A percentile compares a stretch with the other conserved stretches of the same genome.
phyloP scores from a whole-genome alignment of 495 filamentous ascomycete species.

The Parmelia sp. region DNA sequence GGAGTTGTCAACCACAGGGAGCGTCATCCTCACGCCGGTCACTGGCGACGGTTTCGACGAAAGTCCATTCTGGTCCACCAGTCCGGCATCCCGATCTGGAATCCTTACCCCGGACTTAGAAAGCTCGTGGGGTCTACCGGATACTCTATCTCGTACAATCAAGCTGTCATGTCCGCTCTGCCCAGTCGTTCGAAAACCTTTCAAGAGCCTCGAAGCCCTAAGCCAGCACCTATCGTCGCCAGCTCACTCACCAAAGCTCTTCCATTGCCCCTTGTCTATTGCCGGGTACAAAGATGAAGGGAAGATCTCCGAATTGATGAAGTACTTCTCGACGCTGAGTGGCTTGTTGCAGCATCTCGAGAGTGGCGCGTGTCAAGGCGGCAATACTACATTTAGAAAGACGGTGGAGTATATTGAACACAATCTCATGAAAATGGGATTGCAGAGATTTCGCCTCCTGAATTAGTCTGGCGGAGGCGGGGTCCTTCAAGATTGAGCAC shows the following conservation, averaged over 20 bases:
- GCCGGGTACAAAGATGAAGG: conserved; percentile 12
- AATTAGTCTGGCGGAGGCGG: conserved; percentile 13
- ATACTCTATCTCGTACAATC: neutral
- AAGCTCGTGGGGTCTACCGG: conserved; percentile 1
- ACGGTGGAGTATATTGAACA: conserved; percentile 25
- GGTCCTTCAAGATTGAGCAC: neutral
- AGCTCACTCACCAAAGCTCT: conserved; percentile 17
- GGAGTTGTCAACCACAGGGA: neutral
- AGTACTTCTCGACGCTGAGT: conserved; percentile 25
- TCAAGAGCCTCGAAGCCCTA: conserved; percentile 13
- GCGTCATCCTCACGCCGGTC: conserved; percentile 10
- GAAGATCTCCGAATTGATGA: conserved; percentile 12
- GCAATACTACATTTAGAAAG: conserved; percentile 22
- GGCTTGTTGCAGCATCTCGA: conserved; percentile 27
- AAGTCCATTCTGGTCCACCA: neutral
- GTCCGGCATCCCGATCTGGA: conserved; percentile 1
- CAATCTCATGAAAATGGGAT: conserved; percentile 22
- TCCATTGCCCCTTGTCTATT: conserved; percentile 17
- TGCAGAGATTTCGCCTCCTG: conserved; percentile 21
- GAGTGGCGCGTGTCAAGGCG: conserved; percentile 26
- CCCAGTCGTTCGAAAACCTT: conserved; percentile 12
- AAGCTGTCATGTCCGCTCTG: conserved; percentile 12
- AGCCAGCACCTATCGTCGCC: conserved; percentile 16
- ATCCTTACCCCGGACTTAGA: conserved; percentile 7
- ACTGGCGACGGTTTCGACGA: conserved; percentile 3